phyloP scores from a whole-genome alignment of 2,329 filamentous ascomycete genomes.

The Talaromyces sp. region DNA sequence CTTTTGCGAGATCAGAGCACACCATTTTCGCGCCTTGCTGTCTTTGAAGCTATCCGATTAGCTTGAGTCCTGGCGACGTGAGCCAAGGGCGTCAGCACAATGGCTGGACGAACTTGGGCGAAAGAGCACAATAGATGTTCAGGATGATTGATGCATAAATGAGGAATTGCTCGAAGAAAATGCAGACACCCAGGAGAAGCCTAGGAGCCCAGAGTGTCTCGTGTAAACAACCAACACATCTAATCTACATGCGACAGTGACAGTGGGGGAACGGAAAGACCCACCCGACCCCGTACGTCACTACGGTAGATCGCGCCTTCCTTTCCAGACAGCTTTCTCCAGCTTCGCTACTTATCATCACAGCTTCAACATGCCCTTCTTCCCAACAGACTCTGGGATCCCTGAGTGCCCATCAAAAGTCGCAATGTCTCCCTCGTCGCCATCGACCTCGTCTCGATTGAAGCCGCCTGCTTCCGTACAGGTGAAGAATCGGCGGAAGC shows the following conservation, averaged over 20 bases:
- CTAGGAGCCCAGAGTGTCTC: background rate
- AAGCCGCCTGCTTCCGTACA: constrained; percentile 42
- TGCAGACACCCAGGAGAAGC: background rate
- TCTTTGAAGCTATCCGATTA: background rate
- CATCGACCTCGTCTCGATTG: constrained; percentile 6
- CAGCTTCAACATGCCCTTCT: constrained; percentile 6
- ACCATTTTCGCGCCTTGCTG: background rate
- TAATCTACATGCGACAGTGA: background rate
- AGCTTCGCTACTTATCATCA: background rate
- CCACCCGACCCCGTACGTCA: background rate
- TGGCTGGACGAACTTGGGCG: background rate
- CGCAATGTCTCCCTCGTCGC: background rate
- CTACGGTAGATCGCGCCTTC: background rate
- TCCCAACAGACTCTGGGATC: constrained; percentile 5
- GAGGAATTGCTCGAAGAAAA: background rate
- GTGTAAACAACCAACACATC: background rate
- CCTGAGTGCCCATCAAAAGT: background rate
- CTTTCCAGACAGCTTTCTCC: background rate
- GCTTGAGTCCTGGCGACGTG: background rate
- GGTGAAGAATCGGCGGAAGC: constrained; percentile 69
- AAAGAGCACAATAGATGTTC: background rate
- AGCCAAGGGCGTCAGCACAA: background rate
- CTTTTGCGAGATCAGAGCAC: constrained; percentile 19
- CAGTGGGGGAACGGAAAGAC: background rate
- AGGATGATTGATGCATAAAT: background rate